A percentile compares a stretch with the other conserved stretches of the same genome.
These are phyloP conservation scores for Brassica napus DNA, from an alignment of 345 rosid species.

Conservation along the genomic window DNA sequence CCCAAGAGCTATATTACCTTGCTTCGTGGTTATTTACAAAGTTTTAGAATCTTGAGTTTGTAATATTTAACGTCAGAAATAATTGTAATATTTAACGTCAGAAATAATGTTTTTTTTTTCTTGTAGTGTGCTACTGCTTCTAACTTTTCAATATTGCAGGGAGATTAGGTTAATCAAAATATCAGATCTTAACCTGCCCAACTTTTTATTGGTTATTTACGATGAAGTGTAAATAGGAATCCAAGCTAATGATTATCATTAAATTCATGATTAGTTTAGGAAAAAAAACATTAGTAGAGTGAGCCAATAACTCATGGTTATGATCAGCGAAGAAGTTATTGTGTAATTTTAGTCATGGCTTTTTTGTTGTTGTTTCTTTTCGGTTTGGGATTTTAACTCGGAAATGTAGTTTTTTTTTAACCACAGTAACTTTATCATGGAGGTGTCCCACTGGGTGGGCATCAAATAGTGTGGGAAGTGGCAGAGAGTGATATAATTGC, in stretches of 20 bases:
- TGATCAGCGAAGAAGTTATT: background rate
- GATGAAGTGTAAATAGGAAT: background rate
- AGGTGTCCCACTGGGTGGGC: constrained; percentile 16
- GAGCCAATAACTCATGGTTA: background rate
- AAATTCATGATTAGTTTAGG: constrained; percentile 8
- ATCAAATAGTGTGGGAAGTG: constrained; percentile 43
- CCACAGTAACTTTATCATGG: constrained; percentile 13
- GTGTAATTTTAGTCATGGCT: background rate
- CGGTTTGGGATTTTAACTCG: no score
- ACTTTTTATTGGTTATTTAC: background rate
- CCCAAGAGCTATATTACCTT: constrained; percentile 91
- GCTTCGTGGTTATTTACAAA: constrained; percentile 91
- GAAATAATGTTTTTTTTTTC: constrained; percentile 23
- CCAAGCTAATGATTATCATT: background rate
- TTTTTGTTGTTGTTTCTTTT: no score
- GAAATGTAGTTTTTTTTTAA: background rate
- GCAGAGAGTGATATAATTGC: constrained; percentile 42
- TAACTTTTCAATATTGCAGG: constrained; percentile 8
- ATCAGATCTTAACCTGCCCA: background rate
- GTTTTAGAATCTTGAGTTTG: constrained; percentile 54
- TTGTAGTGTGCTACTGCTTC: background rate
- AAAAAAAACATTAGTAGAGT: background rate
- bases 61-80: constrained; percentile 26
- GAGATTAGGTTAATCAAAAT: constrained; percentile 30
- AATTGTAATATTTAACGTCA: constrained; percentile 32